These are phyloP conservation scores for Aspergillus japonicus DNA, from an alignment of 2,329 filamentous ascomycete species.

Conservation along the genomic window DNA sequence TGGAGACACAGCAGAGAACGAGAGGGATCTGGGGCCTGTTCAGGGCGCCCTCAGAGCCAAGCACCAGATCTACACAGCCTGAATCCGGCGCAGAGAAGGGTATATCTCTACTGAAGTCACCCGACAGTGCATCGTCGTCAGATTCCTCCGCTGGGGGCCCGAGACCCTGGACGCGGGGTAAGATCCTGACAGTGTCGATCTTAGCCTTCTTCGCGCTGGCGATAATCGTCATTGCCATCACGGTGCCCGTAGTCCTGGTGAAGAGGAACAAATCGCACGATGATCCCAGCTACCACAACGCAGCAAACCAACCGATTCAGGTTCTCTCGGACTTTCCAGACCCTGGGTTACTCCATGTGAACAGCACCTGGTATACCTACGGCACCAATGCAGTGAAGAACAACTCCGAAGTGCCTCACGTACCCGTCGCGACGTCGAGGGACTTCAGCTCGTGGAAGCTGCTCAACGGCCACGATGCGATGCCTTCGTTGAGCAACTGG, in stretches of 20 bases:
- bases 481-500: slow-evolving; percentile 54
- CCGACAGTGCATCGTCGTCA: not conserved
- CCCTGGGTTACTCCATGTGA: slow-evolving; percentile 30
- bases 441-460: slow-evolving; percentile 51
- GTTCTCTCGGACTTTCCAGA: slow-evolving; percentile 32
- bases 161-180: slow-evolving; percentile 12
- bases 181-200: slow-evolving; percentile 5
- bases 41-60: not conserved
- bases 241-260: slow-evolving; percentile 22
- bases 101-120: slow-evolving; percentile 1
- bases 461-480: slow-evolving; percentile 46
- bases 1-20: not conserved
- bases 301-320: slow-evolving; percentile 21
- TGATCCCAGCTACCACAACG: slow-evolving; percentile 19
- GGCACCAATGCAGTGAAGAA: slow-evolving; percentile 27
- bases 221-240: slow-evolving; percentile 15
- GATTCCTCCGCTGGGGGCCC: not conserved
- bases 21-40: not conserved
- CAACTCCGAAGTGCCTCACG: slow-evolving; percentile 32
- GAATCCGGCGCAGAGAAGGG: not conserved
- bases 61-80: not conserved
- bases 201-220: not conserved
- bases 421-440: slow-evolving; percentile 54
- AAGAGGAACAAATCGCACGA: slow-evolving; percentile 7
- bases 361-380: slow-evolving; percentile 37